Base-by-base conservation (phyloP, 2,329 filamentous ascomycete genomes). In the Drechmeria coniospora region DNA sequence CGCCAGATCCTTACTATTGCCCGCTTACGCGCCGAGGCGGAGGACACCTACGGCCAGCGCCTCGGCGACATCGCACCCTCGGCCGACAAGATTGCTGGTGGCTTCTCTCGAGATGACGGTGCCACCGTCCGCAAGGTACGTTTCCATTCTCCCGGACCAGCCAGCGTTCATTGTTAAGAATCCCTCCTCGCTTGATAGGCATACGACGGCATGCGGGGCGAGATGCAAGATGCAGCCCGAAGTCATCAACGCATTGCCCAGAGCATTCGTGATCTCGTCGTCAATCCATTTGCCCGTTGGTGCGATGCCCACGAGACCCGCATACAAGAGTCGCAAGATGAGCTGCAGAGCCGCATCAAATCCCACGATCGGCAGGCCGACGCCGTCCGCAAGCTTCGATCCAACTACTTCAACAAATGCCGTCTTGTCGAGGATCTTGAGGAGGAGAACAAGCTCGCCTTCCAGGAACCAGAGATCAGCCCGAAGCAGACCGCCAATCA, bases 371-470 rank as follows among this genome's bases (percentile, higher is more conserved):
- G 80, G 40, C 92, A 98, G 54, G 78, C 79, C 32, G 90, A 98
- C 36, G 54, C 69, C 13, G 83, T 93, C 35, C 83, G 84, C 65
- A 95, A 95, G 58, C 70, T 94, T 42, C 75, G 90, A 38, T 93
- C 81, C 53, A 80, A 82, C 43, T 98, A 98, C 57, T 95, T 95
- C 68, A 98, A 95, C 64, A 98, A 95, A 58, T 98, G 90, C 51
- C 78, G 92, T 27, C 63, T 94, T 36, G 79, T 95, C 6, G 92
- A 98, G 51, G 90, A 98, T 49, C 60, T 95, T 34, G 90, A 98
- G 51, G 90, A 98, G 56, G 92, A 98, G 61, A 93, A 94, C 53
- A 95, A 98, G 57, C 68, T 98, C 30, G 90, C 86, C 21, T 98
- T 98, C 56, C 84, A 93, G 52, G 83, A 86, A 39, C 83, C 84